phyloP scores from a whole-genome alignment of 495 filamentous ascomycete genomes.

The Clohesyomyces aquaticus region DNA sequence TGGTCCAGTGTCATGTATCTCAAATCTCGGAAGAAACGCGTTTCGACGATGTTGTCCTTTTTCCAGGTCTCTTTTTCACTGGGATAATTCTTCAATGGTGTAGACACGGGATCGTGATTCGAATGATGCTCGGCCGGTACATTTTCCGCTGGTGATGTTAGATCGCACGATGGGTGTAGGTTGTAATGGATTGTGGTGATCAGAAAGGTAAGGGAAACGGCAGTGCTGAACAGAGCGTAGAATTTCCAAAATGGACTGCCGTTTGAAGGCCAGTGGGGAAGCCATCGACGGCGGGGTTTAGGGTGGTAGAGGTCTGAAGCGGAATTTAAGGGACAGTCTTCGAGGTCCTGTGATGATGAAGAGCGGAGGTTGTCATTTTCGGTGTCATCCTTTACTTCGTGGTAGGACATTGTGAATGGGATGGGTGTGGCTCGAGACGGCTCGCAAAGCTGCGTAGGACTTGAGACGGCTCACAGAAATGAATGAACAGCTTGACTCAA shows the following conservation, averaged over 20 bases:
- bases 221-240: slow-evolving; percentile 8
- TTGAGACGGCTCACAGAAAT: too few relatives aligned
- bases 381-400: neutral
- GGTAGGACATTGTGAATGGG: neutral
- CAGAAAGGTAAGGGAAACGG: neutral
- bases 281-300: neutral
- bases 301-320: neutral
- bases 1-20: slow-evolving; percentile 13
- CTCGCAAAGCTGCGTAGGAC: too few relatives aligned
- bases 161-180: neutral
- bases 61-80: neutral
- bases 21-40: slow-evolving; percentile 4
- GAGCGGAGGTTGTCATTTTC: neutral
- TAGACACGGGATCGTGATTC: too few relatives aligned
- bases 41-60: neutral
- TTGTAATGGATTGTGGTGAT: neutral
- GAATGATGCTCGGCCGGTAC: too few relatives aligned
- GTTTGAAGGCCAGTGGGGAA: neutral
- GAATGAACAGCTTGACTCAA: too few relatives aligned
- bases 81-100: slow-evolving; percentile 1
- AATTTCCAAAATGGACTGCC: slow-evolving; percentile 10
- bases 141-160: too few relatives aligned
- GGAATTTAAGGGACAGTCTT: neutral
- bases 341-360: neutral
- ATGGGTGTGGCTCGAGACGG: too few relatives aligned